Base-by-base conservation (phyloP, 1,284 basidiomycete genomes). In the Vanrija humicola region DNA sequence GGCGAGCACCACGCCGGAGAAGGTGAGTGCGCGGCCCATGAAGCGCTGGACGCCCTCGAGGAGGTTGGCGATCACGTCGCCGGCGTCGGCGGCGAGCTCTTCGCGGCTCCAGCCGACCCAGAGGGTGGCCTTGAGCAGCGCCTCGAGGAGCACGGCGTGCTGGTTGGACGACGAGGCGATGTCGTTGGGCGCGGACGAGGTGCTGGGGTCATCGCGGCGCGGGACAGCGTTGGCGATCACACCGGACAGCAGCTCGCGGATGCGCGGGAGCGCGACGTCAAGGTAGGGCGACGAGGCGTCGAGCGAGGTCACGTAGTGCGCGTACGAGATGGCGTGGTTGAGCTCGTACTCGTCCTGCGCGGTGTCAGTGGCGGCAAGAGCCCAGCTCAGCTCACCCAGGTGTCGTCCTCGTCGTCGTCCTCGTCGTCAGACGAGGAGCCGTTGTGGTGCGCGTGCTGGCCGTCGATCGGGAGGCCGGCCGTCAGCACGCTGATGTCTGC, bases 301-400 rank as follows among this genome's bases (percentile, higher is more conserved):
- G 5, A 74, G 64, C 9, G 69, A 70, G 10, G 68, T 61, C 21
- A 73, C 68, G 49, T 76, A 76, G 56, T 70, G 70, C 10, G 72
- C 68, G 46, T 69, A 76, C 6, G 73, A 73, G 61, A 75, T 70
- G 23, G 69, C 71, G 52, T 73, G 70, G 60, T 76, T 74, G 57
- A 71, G 58, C 50, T 73, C 69, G 44, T 68, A 69, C 44, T 73
- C 69, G 50, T 55, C 64, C 73, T 73, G 46, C 28, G 40, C 16
- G 25, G 23, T 44, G 39, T 62, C 40, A 48, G 49, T 46, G 14
- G 34, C 46, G 34, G 5, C 43, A 16, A 16, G 12, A 19, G 45
- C 14, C 42, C 29, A 9, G 19, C n/a, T 29, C 1, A n/a, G n/a
- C 19, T 23, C 12, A 49, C 67, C 43, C 29, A 68, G 66, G 69